These are phyloP conservation scores for Obba rivulosa DNA, from an alignment of 768 basidiomycete species.

Conservation along the genomic window DNA sequence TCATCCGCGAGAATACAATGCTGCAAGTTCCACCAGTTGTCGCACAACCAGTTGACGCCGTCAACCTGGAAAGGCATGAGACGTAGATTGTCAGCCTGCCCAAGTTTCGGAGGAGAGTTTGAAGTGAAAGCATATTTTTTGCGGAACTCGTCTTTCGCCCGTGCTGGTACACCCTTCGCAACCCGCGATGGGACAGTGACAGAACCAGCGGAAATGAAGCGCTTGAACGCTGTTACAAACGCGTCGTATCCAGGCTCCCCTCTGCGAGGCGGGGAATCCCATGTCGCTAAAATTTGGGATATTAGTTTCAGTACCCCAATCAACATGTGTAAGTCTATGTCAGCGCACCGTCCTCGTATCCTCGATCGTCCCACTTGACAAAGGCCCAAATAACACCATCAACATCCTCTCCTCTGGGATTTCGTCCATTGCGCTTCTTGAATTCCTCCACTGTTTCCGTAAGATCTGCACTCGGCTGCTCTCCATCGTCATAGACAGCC, in stretches of 20 bases:
- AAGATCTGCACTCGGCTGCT: slow-evolving; percentile 50
- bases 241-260: slow-evolving; percentile 54
- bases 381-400: slow-evolving; percentile 74
- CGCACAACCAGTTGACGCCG: slow-evolving; percentile 79
- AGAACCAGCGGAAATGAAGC: slow-evolving; percentile 56
- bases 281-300: slow-evolving; percentile 56
- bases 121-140: slow-evolving; percentile 38
- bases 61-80: slow-evolving; percentile 89
- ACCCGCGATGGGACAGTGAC: slow-evolving; percentile 54
- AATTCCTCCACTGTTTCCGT: slow-evolving; percentile 62
- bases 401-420: slow-evolving; percentile 45
- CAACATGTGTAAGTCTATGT: neutral
- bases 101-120: slow-evolving; percentile 58
- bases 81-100: slow-evolving; percentile 54
- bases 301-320: slow-evolving; percentile 4
- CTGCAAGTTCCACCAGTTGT: slow-evolving; percentile 85
- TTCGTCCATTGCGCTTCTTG: slow-evolving; percentile 39
- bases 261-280: slow-evolving; percentile 80
- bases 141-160: slow-evolving; percentile 48
- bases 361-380: slow-evolving; percentile 89
- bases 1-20: slow-evolving; percentile 93
- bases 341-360: slow-evolving; percentile 85
- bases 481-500: slow-evolving; percentile 51
- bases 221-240: slow-evolving; percentile 62
- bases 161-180: slow-evolving; percentile 39